A percentile compares a stretch with the other conserved stretches of the same genome.
Conservation (phyloP, 2,329 filamentous ascomycete genomes). For the Rosellinia necatrix region DNA sequence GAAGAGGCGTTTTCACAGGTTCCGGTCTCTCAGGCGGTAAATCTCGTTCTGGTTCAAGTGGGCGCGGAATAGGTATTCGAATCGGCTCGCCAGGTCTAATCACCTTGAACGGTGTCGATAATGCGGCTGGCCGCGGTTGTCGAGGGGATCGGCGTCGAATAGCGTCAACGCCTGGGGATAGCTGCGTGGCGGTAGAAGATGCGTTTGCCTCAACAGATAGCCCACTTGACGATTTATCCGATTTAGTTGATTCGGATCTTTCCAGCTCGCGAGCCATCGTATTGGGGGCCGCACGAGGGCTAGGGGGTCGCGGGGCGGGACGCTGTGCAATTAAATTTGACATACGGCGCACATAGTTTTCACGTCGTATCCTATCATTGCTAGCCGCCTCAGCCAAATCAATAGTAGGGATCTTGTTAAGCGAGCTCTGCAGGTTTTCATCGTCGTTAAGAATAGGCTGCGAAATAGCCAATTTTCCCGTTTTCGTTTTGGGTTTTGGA, state of each 20-base stretch:
- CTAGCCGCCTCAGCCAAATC: conserved; percentile 54
- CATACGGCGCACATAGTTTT: conserved; percentile 36
- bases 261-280: conserved; percentile 39
- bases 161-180: conserved; percentile 56
- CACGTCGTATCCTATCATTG: conserved; percentile 52
- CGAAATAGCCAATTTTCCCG: conserved; percentile 53
- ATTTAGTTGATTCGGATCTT: conserved; percentile 36
- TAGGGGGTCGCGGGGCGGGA: conserved; percentile 45
- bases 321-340: conserved; percentile 43
- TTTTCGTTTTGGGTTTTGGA: conserved; percentile 36
- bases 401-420: conserved; percentile 46
- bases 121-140: conserved; percentile 34
- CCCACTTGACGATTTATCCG: conserved; percentile 29
- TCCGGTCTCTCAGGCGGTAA: conserved; percentile 37
- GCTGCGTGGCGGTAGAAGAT: conserved; percentile 52
- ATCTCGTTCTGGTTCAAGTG: conserved; percentile 39
- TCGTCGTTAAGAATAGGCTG: conserved; percentile 49
- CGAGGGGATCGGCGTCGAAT: conserved; percentile 58
- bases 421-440: conserved; percentile 33
- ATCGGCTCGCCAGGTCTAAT: conserved; percentile 38
- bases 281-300: conserved; percentile 40
- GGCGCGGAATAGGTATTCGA: conserved; percentile 43
- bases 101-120: conserved; percentile 33
- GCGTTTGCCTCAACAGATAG: conserved; percentile 44
- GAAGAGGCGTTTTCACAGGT: conserved; percentile 46